Percentiles rank a stretch among this genome's conserved stretches.
Evolutionary conservation across 1,284 basidiomycete genomes (phyloP).

Genomic region (Lentinula novae-zelandiae): DNA sequence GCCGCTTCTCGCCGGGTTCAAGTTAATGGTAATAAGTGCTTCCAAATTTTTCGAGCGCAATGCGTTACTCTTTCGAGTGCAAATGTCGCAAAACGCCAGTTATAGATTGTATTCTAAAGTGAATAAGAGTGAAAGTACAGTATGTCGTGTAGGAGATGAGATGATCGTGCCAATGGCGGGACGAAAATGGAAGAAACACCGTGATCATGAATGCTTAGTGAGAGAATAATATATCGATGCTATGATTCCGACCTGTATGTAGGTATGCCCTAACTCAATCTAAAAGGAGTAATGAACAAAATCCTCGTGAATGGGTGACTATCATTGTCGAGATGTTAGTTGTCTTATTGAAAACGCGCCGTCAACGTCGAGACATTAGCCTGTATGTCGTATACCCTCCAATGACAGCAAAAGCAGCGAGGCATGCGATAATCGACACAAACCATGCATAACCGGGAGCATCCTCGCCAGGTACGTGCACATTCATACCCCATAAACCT

Average conservation of each 20-base stretch:
- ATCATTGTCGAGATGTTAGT: background rate
- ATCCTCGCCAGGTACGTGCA: slow-evolving; percentile 86
- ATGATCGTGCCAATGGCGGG: no score
- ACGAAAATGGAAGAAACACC: no score
- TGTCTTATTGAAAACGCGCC: no score
- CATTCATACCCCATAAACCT: slow-evolving; percentile 90
- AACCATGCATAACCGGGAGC: slow-evolving; percentile 69
- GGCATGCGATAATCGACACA: slow-evolving; percentile 73
- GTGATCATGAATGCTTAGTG: background rate
- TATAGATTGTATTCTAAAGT: no score
- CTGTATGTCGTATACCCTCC: slow-evolving; percentile 83
- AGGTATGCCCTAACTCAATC: background rate
- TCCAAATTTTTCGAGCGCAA: no score
- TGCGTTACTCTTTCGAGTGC: no score
- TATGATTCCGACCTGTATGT: background rate
- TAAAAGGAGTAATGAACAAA: background rate
- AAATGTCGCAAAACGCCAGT: no score
- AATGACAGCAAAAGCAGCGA: slow-evolving; percentile 75
- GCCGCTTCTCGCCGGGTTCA: no score
- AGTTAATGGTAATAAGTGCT: no score
- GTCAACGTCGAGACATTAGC: slow-evolving; percentile 43
- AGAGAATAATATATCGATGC: background rate
- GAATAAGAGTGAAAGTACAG: background rate
- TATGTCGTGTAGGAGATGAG: no score
- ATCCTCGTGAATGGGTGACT: background rate